Evolutionary conservation across 2,329 filamentous ascomycete species (phyloP).

Genomic region (Seiridium unicorne): DNA sequence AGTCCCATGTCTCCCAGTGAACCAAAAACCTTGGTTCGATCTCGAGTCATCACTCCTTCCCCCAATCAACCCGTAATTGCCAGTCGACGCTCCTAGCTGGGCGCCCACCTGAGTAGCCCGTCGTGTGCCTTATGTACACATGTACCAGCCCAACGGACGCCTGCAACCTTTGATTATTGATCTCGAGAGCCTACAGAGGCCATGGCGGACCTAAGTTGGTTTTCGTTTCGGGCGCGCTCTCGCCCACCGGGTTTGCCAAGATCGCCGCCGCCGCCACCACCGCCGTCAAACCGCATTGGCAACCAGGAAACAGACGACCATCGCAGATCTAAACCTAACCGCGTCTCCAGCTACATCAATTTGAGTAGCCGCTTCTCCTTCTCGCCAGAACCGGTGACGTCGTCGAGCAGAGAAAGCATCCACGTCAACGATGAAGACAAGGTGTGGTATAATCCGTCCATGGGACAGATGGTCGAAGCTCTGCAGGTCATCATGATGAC

Average conservation of each 20-base stretch:
- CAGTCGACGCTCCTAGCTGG: no score
- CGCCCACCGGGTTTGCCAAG: conserved; percentile 16
- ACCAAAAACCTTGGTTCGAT: no score
- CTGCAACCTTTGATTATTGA: no score
- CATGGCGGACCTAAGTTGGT: conserved; percentile 21
- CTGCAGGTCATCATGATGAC: conserved; percentile 42
- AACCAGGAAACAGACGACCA: conserved; percentile 10
- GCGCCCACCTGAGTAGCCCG: no score
- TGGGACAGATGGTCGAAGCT: conserved; percentile 42
- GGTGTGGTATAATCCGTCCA: conserved; percentile 36
- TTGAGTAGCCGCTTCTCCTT: conserved; percentile 12
- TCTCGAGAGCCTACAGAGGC: no score
- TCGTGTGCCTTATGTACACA: no score
- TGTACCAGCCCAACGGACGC: no score
- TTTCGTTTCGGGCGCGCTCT: conserved; percentile 20
- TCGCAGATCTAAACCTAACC: conserved; percentile 13
- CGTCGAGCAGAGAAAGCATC: conserved; percentile 3
- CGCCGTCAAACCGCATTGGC: conserved; percentile 8
- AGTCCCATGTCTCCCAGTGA: no score
- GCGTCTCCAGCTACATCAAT: conserved; percentile 20
- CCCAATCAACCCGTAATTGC: no score
- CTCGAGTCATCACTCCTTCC: no score
- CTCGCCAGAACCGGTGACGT: conserved; percentile 9
- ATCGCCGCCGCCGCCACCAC: conserved; percentile 7
- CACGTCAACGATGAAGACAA: conserved; percentile 23